Percentiles rank a stretch among this genome's conserved stretches.
phyloP scores from a whole-genome alignment of 805 yeast species.

The Wickerhamomyces mucosus region DNA sequence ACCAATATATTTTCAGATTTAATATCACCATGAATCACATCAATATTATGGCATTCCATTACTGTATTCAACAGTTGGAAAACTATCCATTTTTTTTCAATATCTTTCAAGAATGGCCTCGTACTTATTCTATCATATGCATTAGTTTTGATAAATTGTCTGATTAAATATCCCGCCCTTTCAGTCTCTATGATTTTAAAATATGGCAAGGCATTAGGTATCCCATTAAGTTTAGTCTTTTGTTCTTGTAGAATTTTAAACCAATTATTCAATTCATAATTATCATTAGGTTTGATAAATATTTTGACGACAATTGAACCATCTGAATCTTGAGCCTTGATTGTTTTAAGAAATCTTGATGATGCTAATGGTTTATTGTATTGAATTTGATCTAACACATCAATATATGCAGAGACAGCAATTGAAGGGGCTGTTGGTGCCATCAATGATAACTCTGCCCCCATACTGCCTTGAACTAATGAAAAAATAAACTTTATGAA shows the following conservation, averaged over 20 bases:
- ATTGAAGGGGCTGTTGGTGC: constrained; percentile 91
- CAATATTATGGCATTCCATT: constrained; percentile 49
- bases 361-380: constrained; percentile 70
- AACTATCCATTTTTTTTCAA: constrained; percentile 78
- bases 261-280: constrained; percentile 14
- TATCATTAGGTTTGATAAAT: constrained; percentile 62
- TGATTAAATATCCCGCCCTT: constrained; percentile 81
- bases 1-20: constrained; percentile 84
- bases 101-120: constrained; percentile 74
- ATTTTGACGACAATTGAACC: constrained; percentile 75
- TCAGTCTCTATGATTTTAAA: constrained; percentile 74
- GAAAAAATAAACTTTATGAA: too few relatives aligned
- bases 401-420: constrained; percentile 82
- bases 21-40: constrained; percentile 79
- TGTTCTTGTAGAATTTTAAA: constrained; percentile 22
- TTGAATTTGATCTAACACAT: constrained; percentile 66
- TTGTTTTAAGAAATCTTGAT: constrained; percentile 78
- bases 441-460: constrained; percentile 73
- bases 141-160: constrained; percentile 73
- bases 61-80: constrained; percentile 69
- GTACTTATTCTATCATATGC: constrained; percentile 82
- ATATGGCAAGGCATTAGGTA: constrained; percentile 64
- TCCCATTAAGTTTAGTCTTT: constrained; percentile 31
- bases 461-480: constrained; percentile 48
- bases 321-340: constrained; percentile 64